phyloP scores from a whole-genome alignment of 164 flowering plant species.

The Vitis labrusca region DNA sequence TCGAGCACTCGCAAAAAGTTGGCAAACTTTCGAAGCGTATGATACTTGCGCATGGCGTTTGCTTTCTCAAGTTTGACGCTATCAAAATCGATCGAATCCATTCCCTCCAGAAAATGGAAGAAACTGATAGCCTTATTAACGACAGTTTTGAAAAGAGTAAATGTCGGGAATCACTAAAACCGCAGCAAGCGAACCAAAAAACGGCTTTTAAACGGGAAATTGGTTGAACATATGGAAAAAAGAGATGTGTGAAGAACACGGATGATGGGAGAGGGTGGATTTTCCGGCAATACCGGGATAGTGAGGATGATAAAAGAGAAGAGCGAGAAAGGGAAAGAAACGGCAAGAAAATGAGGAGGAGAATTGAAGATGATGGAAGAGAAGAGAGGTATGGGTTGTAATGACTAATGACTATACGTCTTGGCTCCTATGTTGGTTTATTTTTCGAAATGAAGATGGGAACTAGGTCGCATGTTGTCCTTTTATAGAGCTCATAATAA shows the following conservation, averaged over 20 bases:
- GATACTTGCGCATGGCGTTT: conserved; percentile 25
- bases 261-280: no score
- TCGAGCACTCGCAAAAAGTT: conserved; percentile 21
- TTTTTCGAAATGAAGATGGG: neutral
- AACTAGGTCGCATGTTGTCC: neutral
- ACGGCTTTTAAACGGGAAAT: no score
- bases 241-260: no score
- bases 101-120: neutral
- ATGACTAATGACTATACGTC: no score
- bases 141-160: neutral
- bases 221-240: no score
- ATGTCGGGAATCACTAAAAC: neutral
- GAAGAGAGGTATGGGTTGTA: neutral
- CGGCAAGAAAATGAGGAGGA: no score
- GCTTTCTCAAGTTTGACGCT: conserved; percentile 32
- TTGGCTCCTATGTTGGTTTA: no score
- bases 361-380: neutral
- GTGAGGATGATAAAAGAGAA: no score
- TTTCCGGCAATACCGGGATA: no score
- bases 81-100: conserved; percentile 21
- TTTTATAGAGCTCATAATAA: neutral
- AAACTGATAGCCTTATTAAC: no score
- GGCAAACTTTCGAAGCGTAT: conserved; percentile 13
- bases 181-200: neutral
- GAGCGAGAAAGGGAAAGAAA: no score